Evolutionary conservation across 345 rosid species (phyloP).

Genomic region (Lepidium aucheri): DNA sequence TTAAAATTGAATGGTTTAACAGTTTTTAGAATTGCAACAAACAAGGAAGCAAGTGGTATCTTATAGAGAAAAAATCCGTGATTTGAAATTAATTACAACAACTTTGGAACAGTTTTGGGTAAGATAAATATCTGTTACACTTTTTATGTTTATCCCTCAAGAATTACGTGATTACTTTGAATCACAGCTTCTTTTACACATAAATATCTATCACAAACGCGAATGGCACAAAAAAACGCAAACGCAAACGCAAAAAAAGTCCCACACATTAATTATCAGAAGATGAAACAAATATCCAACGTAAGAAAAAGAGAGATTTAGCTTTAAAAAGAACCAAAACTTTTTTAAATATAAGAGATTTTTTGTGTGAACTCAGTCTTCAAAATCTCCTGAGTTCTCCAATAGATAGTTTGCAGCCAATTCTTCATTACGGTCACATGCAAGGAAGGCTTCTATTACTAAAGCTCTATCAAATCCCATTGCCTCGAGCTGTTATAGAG

Average conservation of each 20-base stretch:
- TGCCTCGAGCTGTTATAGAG: constrained; percentile 62
- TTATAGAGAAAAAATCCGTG: constrained; percentile 10
- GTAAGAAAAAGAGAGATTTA: background rate
- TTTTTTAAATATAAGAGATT: background rate
- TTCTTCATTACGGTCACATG: constrained; percentile 96
- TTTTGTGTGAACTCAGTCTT: constrained; percentile 45
- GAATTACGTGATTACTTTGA: constrained; percentile 18
- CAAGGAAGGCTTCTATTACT: constrained; percentile 97
- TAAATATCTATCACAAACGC: constrained; percentile 3
- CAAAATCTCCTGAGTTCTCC: constrained; percentile 92
- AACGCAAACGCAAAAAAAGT: background rate
- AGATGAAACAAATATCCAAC: background rate
- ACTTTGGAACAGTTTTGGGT: background rate
- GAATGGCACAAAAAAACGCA: background rate
- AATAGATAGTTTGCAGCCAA: constrained; percentile 94
- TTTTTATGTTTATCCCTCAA: constrained; percentile 12
- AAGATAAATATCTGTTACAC: constrained; percentile 17
- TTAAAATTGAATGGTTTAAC: no score
- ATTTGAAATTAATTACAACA: constrained; percentile 1
- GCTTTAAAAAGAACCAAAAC: constrained; percentile 13
- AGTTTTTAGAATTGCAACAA: background rate
- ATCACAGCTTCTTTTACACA: constrained; percentile 4
- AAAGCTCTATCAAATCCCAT: constrained; percentile 95
- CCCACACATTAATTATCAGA: background rate
- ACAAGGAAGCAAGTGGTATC: background rate